Percentiles rank a stretch among this genome's conserved stretches.
Evolutionary conservation across 2,329 filamentous ascomycete species (phyloP).

Genomic region (Fonsecaea multimorphosa): DNA sequence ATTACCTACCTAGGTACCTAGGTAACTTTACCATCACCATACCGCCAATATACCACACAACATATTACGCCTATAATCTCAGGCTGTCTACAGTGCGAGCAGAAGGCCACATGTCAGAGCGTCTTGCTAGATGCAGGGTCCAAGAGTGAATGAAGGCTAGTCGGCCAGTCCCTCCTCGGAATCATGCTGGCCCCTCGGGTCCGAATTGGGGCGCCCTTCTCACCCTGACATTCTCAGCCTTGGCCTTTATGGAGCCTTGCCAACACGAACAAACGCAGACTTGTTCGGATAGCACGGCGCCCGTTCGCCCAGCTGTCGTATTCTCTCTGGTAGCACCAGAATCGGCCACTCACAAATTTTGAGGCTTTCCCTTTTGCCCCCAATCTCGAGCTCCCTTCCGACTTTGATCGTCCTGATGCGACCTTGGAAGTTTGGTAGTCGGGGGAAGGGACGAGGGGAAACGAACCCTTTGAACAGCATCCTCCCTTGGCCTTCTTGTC

Average conservation of each 20-base stretch:
- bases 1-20: too few species aligned
- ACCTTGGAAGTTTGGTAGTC: not conserved
- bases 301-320: not conserved
- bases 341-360: not conserved
- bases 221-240: slow-evolving; percentile 15
- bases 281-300: not conserved
- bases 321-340: not conserved
- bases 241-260: slow-evolving; percentile 4
- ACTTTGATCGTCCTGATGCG: not conserved
- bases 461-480: too few species aligned
- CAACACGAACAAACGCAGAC: not conserved
- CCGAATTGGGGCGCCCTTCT: not conserved
- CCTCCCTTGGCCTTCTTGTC: too few species aligned
- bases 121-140: too few species aligned
- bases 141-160: not conserved
- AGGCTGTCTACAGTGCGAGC: too few species aligned
- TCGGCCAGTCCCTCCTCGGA: not conserved
- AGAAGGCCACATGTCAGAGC: not conserved
- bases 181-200: not conserved
- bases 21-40: too few species aligned
- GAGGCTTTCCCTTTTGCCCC: too few species aligned
- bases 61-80: too few species aligned
- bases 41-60: too few species aligned
- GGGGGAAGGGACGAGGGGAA: too few species aligned
- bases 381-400: too few species aligned